phyloP scores from a whole-genome alignment of 495 filamentous ascomycete species.

The Staphylotrichum longicolle region DNA sequence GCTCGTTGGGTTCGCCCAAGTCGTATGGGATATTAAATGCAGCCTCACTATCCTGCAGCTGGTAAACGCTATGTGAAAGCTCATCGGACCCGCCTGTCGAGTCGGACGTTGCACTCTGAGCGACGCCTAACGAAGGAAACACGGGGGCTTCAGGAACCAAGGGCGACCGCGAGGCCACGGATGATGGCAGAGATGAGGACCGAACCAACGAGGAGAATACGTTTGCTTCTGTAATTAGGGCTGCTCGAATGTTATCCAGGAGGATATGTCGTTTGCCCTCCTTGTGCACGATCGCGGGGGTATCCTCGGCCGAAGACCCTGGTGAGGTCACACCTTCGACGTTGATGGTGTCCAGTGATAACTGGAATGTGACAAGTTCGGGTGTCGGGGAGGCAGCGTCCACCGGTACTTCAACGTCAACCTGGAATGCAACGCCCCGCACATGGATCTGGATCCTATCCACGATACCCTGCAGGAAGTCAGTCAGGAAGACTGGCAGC shows the following conservation, averaged over 20 bases:
- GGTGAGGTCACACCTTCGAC: constrained; percentile 61
- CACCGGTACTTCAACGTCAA: constrained; percentile 63
- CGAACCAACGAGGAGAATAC: constrained; percentile 66
- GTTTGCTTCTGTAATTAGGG: constrained; percentile 68
- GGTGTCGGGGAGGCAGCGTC: constrained; percentile 52
- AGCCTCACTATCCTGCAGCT: constrained; percentile 46
- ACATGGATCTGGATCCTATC: constrained; percentile 76
- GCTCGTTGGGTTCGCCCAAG: constrained; percentile 32
- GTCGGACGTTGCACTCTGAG: constrained; percentile 24
- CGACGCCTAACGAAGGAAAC: constrained; percentile 19
- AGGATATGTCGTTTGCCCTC: constrained; percentile 65
- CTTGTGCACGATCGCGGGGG: constrained; percentile 38
- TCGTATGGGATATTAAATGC: constrained; percentile 52
- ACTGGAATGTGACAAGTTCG: constrained; percentile 60
- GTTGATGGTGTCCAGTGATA: constrained; percentile 63
- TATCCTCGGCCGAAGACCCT: constrained; percentile 30
- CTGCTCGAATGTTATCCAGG: constrained; percentile 60
- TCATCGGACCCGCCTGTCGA: constrained; percentile 26
- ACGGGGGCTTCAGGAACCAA: constrained; percentile 23
- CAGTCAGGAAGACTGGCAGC: constrained; percentile 77
- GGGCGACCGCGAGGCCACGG: constrained; percentile 52
- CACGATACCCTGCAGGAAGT: constrained; percentile 76
- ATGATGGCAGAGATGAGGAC: constrained; percentile 61
- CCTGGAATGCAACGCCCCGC: constrained; percentile 52
- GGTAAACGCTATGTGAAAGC: constrained; percentile 34